Percentiles rank a stretch among this genome's conserved stretches.
Evolutionary conservation across 371 early-diverging fungal species (phyloP).

Genomic region (Phascolomyces articulosus): DNA sequence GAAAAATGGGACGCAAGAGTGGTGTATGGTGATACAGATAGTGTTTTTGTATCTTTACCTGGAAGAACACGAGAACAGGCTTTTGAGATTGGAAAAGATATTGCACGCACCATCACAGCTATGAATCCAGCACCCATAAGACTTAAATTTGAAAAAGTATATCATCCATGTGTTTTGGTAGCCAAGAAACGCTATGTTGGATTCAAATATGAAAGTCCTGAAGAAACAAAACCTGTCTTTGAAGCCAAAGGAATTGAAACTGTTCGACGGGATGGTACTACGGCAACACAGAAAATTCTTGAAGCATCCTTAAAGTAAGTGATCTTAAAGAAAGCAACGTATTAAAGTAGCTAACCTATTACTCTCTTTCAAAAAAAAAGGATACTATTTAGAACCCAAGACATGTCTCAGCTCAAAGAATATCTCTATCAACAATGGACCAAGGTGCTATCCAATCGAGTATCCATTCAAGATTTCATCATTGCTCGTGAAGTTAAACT

Average conservation of each 20-base stretch:
- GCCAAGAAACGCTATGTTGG: constrained; percentile 94
- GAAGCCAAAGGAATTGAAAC: constrained; percentile 97
- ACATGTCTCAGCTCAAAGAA: constrained; percentile 77
- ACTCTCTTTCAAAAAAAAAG: constrained; percentile 44
- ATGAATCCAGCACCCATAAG: constrained; percentile 80
- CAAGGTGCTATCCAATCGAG: constrained; percentile 69
- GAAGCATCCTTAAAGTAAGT: constrained; percentile 75
- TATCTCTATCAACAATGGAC: constrained; percentile 74
- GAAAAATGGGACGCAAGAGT: constrained; percentile 77
- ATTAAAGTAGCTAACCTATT: too few relatives aligned
- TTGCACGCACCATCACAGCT: constrained; percentile 73
- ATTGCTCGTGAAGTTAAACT: constrained; percentile 86
- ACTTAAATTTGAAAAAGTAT: constrained; percentile 93
- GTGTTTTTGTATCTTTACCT: constrained; percentile 80
- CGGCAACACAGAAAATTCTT: constrained; percentile 76
- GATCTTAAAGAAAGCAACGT: too few relatives aligned
- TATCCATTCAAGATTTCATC: constrained; percentile 77
- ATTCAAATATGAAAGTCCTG: constrained; percentile 69
- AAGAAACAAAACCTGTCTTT: constrained; percentile 69
- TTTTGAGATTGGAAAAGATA: constrained; percentile 77
- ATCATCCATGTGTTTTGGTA: constrained; percentile 83
- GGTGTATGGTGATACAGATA: constrained; percentile 94
- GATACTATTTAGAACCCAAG: constrained; percentile 77
- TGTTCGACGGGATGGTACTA: constrained; percentile 86
- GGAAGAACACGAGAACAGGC: constrained; percentile 74